Evolutionary conservation across 257 asterid species (phyloP), one percentile per base, ranked within the genome.

Genomic region (Paulownia fortunei): DNA sequence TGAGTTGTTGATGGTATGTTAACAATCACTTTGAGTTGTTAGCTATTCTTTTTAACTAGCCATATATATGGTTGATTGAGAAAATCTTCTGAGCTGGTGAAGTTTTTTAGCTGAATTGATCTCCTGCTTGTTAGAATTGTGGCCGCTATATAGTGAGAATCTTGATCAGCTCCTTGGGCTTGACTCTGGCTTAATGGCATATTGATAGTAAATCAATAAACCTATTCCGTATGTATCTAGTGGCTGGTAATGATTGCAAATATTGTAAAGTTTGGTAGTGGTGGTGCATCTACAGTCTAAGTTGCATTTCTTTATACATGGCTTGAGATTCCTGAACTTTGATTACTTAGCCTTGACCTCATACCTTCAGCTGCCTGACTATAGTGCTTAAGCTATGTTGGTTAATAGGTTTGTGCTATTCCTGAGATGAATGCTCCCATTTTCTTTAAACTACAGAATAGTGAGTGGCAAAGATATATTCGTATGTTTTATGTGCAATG

Each of bases 1-100:
- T 54, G 30, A 79, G 30, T 46, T 73, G 32, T 42, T 73, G 37
- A 27, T 74, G 15, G 47, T 10, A 34, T 76, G 67, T 42, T 71
- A 39, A 5, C 34, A 37, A 46, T 65, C 24, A 1, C 5, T 80
- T 47, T 56, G 39, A 42, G n/a, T 49, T 15, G 5, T 24, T 54
- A 39, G 15, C 46, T 54, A n/a, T 27, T 52, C 56, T 49, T 21
- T 42, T 81, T 56, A 11, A 74, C 12, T 68, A 44, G 19, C 36
- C 34, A 24, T 60, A 23, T 27, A 42, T 32, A 36, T 37, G 55
- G 69, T 69, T 70, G 56, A 23, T 37, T 15, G 34, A 70, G 56
- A 52, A 27, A 59, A 69, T 2, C n/a, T 39, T 61, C 39, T 24
- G 15, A 47, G 66, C 10, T 23, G 66, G 69, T 27, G 76, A 72